Evolutionary conservation across 768 basidiomycete genomes (phyloP), one percentile per base, ranked within the genome.

Genomic region (Panaeolus cyanescens): DNA sequence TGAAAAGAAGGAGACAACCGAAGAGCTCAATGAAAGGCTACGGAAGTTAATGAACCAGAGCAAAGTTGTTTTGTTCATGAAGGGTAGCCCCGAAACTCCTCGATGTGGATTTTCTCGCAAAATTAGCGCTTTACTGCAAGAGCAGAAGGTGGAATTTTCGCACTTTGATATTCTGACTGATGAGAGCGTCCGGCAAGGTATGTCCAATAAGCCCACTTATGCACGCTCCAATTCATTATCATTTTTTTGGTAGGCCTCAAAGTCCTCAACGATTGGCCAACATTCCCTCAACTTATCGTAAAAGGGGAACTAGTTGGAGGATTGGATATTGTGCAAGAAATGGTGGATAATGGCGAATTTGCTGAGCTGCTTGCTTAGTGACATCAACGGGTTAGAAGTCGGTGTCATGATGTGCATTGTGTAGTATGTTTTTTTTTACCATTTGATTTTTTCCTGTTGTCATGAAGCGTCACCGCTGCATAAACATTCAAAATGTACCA

Each of bases 271-370:
- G 84, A 95, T 62, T 96, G 94, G 94, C 94, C 94, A 0, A 96
- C 92, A 3, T 93, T 84, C 78, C 92, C 92, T 3, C 92, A 94
- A 70, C 79, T 96, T 20, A 90, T 95, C 64, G 80, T 95, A 55
- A 86, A 92, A 2, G 96, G 97, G 20, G 94, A 98, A 72, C 82
- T 99, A 17, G 88, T 97, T 15, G 96, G 96, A n/a, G 96, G 96
- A 4, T 75, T 99, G 56, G 96, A 99, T 71, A 89, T 99, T 56
- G 85, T 96, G 22, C 85, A 87, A 72, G 96, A 98, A 77, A 91
- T 96, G 91, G 85, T 84, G 13, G 85, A 89, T 32, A 88, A 70
- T 61, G 93, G 90, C 20, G 95, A 97, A 75, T 83, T 96, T 60
- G 72, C 79, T 57, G 86, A 91, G 54, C 59, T 74, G 17, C 54